Evolutionary conservation across 2,329 filamentous ascomycete species (phyloP), one percentile per base, ranked within the genome.

Genomic region (Aspergillus carbonarius): DNA sequence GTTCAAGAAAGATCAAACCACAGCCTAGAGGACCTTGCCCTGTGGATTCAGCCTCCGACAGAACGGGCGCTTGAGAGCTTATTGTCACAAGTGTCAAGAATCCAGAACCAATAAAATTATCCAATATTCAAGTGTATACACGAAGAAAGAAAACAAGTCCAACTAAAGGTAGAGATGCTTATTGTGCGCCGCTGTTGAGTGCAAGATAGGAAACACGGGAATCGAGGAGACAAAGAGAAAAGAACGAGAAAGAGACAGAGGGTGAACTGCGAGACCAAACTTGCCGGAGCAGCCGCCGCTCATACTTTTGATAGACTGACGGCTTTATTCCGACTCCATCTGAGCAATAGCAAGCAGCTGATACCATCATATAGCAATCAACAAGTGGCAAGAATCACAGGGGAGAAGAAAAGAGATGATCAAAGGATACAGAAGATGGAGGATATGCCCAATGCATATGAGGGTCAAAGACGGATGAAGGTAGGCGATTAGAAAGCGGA

Each of bases 51-150:
- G 35, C 17, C 15, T 39, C 35, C 35, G 15, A 39, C 13, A n/a
- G 25, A 17, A 27, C 9, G 4, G 7, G n/a, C 10, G 13, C 18
- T 17, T 53, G 35, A 25, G 30, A 8, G 13, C 35, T 40, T 53
- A 48, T 51, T 42, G 25, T 46, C 17, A 20, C 8, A 18, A 17
- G 50, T 5, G 47, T 35, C n/a, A 34, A 47, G 6, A 30, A 32
- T 35, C 39, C 27, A 23, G 35, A 44, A 55, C 37, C 55, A 50
- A 50, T 47, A 52, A 35, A n/a, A 58, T 52, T 60, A 35, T 40
- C 40, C 39, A 60, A 58, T 58, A 60, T 52, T 42, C 55, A 60
- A 60, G 5, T 55, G 40, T 47, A 40, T 32, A 30, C 44, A 25
- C 17, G 44, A 58, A 52, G 53, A 57, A 18, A 44, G 35, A 51